Base-by-base conservation (phyloP, 2,329 filamentous ascomycete species). In the Pestalotiopsis sp. region DNA sequence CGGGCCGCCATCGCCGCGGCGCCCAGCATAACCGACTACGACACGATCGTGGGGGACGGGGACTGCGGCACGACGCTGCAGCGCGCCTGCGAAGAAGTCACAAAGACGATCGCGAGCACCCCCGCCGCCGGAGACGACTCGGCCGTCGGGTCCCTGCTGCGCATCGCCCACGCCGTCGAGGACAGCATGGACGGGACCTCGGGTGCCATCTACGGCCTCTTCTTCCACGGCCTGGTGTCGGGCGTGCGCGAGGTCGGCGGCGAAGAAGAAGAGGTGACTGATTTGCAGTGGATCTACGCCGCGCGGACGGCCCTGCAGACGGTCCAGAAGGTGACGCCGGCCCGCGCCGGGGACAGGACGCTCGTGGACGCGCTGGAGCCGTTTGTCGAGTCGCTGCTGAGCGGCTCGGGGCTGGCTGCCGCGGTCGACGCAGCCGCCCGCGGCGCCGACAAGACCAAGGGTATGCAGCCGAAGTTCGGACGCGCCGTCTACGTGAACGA, bases 101-200 rank as follows among this genome's bases (percentile, higher is more conserved):
- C 4, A 1, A n/a, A 62, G n/a, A 62, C 27, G 25, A 20, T 40
- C 3, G 17, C 13, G 14, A 4, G 1, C 25, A 13, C 25, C 13
- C 6, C n/a, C 59, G 4, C 9, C 17, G 3, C 41, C 12, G 17
- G 41, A 13, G 5, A 6, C 14, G 45, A n/a, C n/a, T 52, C 45
- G 4, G 17, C 17, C 14, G 14, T n/a, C 23, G n/a, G 14, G 17
- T 6, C 17, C 4, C 17, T 40, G 2, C 36, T 20, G 12, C 11
- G 13, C 4, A 36, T 36, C 17, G 60, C 60, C 14, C 3, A 20
- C 27, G 25, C 60, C 4, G 4, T 36, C 4, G 27, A 40, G 13
- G 17, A 40, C 11, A 36, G 27, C 60, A 62, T 62, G 60, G 60
- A n/a, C 27, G 60, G 60, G 11, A 41, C 60, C 38, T 62, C 60